phyloP scores from a whole-genome alignment of 441 rosid species.

The Sinapis alba region DNA sequence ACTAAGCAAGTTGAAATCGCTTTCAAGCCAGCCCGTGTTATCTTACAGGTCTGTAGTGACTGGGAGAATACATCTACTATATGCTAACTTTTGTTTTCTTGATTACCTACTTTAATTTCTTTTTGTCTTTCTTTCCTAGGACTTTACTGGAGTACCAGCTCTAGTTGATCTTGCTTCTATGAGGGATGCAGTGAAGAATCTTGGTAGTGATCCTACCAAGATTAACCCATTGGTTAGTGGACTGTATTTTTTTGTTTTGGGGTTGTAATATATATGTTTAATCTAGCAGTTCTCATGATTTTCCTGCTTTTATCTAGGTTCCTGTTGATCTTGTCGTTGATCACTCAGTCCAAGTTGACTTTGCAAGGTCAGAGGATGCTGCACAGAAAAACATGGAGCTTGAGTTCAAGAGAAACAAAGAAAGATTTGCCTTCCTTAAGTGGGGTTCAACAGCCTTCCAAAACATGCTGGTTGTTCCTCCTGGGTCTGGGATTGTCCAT shows the following conservation, averaged over 20 bases:
- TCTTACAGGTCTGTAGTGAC: conserved; percentile 49
- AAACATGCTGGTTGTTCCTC: conserved; percentile 74
- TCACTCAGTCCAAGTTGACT: conserved; percentile 77
- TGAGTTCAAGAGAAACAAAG: conserved; percentile 61
- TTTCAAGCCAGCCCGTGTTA: conserved; percentile 72
- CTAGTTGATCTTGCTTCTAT: conserved; percentile 69
- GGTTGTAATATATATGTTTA: not conserved
- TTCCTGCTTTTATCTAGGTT: conserved; percentile 45
- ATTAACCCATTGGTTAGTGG: conserved; percentile 67
- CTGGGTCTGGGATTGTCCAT: conserved; percentile 74
- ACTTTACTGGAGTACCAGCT: conserved; percentile 70
- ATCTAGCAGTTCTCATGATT: not conserved
- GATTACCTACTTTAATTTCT: not conserved
- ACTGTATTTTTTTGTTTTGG: not conserved
- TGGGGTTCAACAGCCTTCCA: conserved; percentile 69
- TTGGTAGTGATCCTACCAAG: conserved; percentile 60
- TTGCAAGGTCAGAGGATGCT: conserved; percentile 60
- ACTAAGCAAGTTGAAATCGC: conserved; percentile 69
- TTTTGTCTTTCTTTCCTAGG: conserved; percentile 39
- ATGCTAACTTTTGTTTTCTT: not conserved
- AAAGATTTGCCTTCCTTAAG: conserved; percentile 67
- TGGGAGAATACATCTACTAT: not conserved
- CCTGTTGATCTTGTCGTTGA: conserved; percentile 65
- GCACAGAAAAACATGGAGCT: conserved; percentile 54
- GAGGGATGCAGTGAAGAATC: conserved; percentile 68